Evolutionary conservation across 1,139 yeast species (phyloP), one percentile per base, ranked within the genome.

Genomic region (Candida sp.): DNA sequence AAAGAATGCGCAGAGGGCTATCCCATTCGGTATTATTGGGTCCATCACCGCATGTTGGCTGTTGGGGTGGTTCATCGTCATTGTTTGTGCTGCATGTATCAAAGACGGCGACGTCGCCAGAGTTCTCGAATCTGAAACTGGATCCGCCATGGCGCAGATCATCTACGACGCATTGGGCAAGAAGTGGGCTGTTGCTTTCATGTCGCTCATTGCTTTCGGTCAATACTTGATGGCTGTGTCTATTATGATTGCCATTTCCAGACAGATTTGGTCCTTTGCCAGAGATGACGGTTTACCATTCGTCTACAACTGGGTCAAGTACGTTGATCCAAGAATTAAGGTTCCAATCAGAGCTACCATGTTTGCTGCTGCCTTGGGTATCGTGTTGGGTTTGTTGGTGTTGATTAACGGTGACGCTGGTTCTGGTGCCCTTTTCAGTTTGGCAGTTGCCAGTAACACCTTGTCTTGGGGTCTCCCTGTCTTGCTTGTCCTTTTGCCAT

Each of bases 161-260:
- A 74, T 86, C 53, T 78, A 72, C 61, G 86, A 88, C 63, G 78
- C 86, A 1, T 72, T 88, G 51, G 94, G 94, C 39, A 83, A 83
- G 61, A 72, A 76, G 46, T 87, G 92, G 90, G 85, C 91, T 2
- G 76, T 83, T 60, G 86, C 84, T 0, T 81, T 86, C 49, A 83
- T 85, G 86, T 63, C 82, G 1, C 63, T 84, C 45, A 82, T 83
- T 60, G 83, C 86, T 2, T 68, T 77, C 57, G 85, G 87, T 48
- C 89, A 84, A 65, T 85, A 80, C 67, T 64, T 84, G 48, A 87
- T 87, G 90, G 91, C 90, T 35, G 62, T 64, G n/a, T 70, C 74
- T 1, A 63, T 68, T 42, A 58, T 68, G 41, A 59, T 67, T 46
- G 73, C 74, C 11, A 73, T 78, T 45, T 80, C 71, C 2, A 62